phyloP scores from a whole-genome alignment of 1,284 basidiomycete species.

The Stereum hirsutum region DNA sequence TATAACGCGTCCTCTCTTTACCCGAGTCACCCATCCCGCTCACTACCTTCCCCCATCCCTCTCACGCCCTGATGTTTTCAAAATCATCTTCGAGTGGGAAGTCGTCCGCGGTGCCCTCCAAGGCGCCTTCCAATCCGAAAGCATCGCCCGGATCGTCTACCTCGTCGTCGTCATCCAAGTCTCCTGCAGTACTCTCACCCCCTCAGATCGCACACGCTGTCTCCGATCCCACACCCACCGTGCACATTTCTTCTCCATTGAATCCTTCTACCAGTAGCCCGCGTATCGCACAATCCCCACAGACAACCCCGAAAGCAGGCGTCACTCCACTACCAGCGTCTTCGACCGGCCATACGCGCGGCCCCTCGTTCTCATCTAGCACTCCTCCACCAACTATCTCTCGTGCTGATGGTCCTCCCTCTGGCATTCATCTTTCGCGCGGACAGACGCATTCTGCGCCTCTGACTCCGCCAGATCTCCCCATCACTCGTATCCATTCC shows the following conservation, averaged over 20 bases:
- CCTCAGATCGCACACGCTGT: too few species aligned
- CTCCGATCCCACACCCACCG: constrained; percentile 4
- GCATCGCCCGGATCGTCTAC: too few species aligned
- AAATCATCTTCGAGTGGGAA: too few species aligned
- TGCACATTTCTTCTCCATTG: constrained; percentile 4
- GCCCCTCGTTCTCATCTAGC: neutral
- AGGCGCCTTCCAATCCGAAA: too few species aligned
- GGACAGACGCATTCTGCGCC: constrained; percentile 2
- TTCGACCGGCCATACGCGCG: neutral
- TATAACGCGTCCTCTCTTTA: too few species aligned
- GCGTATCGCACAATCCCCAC: neutral
- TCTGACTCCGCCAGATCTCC: neutral
- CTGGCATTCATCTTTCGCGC: neutral
- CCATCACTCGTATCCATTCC: constrained; percentile 17
- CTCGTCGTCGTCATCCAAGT: too few species aligned
- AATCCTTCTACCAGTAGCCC: constrained; percentile 2
- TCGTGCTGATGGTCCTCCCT: too few species aligned
- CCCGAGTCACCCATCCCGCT: too few species aligned
- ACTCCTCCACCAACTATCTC: neutral
- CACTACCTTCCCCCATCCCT: too few species aligned
- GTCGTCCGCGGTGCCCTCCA: too few species aligned
- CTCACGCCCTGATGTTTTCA: too few species aligned
- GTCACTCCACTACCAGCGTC: neutral
- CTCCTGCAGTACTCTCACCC: too few species aligned
- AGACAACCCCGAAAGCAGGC: constrained; percentile 1